Evolutionary conservation across 2,329 filamentous ascomycete species (phyloP), one percentile per base, ranked within the genome.

Genomic region (Tetracladium maxilliforme): DNA sequence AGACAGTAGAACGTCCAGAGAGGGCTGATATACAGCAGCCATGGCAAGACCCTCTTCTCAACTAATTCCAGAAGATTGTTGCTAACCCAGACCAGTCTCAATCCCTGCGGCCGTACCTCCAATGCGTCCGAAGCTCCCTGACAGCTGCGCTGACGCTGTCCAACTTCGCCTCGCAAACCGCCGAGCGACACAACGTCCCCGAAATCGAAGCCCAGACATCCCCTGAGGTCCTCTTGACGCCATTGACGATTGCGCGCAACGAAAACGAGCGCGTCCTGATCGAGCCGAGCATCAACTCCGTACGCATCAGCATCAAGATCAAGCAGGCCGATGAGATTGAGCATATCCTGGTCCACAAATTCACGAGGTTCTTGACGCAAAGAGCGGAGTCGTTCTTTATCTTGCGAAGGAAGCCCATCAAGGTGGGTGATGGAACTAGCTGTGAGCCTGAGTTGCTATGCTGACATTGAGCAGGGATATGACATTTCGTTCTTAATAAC

Each of bases 241-340:
- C 87, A 11, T 61, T 98, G 35, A 84, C 78, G 15, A 73, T 98
- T 39, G 79, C 87, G 34, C 75, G 90, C 36, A 98, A 98, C 55
- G 86, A 95, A 56, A 92, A 94, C 51, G 90, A 98, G 66, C 76
- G 80, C 41, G 87, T 98, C 38, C 63, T 93, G 33, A 92, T 95
- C 48, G 87, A 95, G 59, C 86, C 90, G 27, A 90, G 81, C 51
- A 78, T 95, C 58, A 98, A 98, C 67, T 92, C 81, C 39, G 80
- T 98, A 39, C 78, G 90, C 40, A 80, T 98, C 45, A 93, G 83
- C 67, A 92, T 98, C 60, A 83, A 87, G 64, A 94, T 98, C 55
- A 98, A 98, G 61, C 90, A 98, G 63, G 90, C 90, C 33, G 90
- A 98, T 52, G 90, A 98, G 60, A 98, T 95, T 44, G 90, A 98